Evolutionary conservation across 257 asterid species (phyloP).

Genomic region (Parsonsia alboflavescens): DNA sequence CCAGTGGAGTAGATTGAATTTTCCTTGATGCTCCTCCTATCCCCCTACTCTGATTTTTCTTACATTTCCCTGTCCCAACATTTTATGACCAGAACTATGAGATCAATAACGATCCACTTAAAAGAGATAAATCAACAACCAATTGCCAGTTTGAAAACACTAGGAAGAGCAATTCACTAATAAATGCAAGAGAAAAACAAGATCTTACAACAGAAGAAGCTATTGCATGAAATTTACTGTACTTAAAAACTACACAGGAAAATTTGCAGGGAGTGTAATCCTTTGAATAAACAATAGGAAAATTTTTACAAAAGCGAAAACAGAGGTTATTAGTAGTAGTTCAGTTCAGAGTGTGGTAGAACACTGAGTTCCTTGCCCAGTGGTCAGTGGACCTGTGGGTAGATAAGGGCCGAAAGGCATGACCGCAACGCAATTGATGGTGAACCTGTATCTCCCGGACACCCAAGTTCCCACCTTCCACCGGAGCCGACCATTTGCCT

Average conservation of each 20-base stretch:
- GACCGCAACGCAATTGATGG: constrained; percentile 54
- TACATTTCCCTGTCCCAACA: not conserved
- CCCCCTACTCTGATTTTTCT: not conserved
- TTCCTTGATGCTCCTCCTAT: constrained; percentile 1
- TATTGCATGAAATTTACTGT: not conserved
- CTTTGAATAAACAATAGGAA: no score
- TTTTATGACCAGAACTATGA: not conserved
- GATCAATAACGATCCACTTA: not conserved
- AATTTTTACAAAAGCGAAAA: not conserved
- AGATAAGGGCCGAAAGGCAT: constrained; percentile 55
- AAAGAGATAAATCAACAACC: no score
- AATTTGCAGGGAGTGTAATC: no score
- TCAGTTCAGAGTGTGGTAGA: constrained; percentile 55
- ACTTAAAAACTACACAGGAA: not conserved
- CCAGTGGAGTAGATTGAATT: not conserved
- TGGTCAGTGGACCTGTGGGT: constrained; percentile 57
- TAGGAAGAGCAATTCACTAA: not conserved
- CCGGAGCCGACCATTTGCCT: constrained; percentile 58
- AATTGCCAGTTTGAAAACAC: no score
- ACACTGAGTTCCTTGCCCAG: constrained; percentile 61
- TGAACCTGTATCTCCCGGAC: constrained; percentile 77
- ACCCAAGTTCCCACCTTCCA: constrained; percentile 98
- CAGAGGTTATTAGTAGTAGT: no score
- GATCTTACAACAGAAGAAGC: not conserved
- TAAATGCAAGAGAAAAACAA: not conserved